These are phyloP conservation scores for Ceratobasidium sp. DNA, from an alignment of 1,284 basidiomycete species.

Conservation along the genomic window DNA sequence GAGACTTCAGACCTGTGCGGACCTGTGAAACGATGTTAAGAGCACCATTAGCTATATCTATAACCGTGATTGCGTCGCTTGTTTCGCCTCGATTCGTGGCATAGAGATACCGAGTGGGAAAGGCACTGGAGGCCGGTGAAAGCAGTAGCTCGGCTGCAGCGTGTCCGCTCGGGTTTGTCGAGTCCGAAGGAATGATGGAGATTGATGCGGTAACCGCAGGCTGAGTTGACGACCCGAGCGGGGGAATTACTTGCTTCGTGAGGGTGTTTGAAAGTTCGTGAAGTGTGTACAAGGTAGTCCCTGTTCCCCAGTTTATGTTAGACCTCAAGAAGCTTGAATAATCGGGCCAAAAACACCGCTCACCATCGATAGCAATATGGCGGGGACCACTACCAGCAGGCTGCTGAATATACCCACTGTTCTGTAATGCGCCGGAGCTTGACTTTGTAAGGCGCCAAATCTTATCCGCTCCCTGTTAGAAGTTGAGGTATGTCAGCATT, in stretches of 20 bases:
- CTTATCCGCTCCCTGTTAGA: slow-evolving; percentile 46
- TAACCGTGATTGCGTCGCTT: slow-evolving; percentile 37
- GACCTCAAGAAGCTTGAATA: slow-evolving; percentile 11
- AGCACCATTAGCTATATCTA: neutral
- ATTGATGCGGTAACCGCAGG: slow-evolving; percentile 20
- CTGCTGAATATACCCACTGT: slow-evolving; percentile 71
- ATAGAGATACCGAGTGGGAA: slow-evolving; percentile 40
- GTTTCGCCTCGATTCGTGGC: slow-evolving; percentile 43
- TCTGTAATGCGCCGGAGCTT: slow-evolving; percentile 57
- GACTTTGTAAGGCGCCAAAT: slow-evolving; percentile 47
- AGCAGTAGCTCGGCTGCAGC: slow-evolving; percentile 39
- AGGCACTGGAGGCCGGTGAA: slow-evolving; percentile 30
- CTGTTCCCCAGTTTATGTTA: slow-evolving; percentile 22
- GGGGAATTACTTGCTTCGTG: slow-evolving; percentile 42
- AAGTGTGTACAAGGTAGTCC: slow-evolving; percentile 38
- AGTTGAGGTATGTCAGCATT: neutral
- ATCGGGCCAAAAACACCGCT: slow-evolving; percentile 44
- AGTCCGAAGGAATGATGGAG: slow-evolving; percentile 37
- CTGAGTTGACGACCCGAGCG: slow-evolving; percentile 21
- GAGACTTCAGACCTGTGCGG: slow-evolving; percentile 69
- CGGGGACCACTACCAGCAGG: slow-evolving; percentile 72
- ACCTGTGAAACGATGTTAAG: slow-evolving; percentile 62
- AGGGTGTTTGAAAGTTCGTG: slow-evolving; percentile 45
- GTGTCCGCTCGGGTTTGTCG: slow-evolving; percentile 27
- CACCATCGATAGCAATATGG: slow-evolving; percentile 67